These are phyloP conservation scores for Brasenia schreberi DNA, from an alignment of 164 flowering plant species.

Conservation along the genomic window DNA sequence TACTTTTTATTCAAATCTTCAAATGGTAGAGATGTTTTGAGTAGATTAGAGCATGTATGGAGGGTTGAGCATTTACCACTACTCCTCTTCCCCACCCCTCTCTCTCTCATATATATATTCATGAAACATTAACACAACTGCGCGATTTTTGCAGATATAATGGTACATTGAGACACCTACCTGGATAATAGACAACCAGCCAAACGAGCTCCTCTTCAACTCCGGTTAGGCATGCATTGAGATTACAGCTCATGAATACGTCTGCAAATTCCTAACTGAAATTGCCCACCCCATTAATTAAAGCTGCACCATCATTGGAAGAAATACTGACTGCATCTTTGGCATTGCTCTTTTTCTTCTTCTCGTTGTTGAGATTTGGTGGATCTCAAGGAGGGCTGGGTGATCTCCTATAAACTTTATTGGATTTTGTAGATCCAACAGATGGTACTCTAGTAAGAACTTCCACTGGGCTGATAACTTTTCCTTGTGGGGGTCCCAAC, in stretches of 20 bases:
- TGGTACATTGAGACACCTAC: not conserved
- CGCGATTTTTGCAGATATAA: not conserved
- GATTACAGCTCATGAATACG: not conserved
- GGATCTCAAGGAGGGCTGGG: slow-evolving; percentile 17
- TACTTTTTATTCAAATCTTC: too few species aligned
- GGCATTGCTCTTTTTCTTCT: slow-evolving; percentile 32
- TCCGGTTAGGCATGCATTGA: not conserved
- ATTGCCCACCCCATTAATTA: slow-evolving; percentile 55
- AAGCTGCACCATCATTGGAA: slow-evolving; percentile 24
- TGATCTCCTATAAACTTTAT: not conserved
- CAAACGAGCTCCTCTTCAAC: not conserved
- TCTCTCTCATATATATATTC: not conserved
- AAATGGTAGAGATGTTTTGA: too few species aligned
- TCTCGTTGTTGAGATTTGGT: slow-evolving; percentile 24
- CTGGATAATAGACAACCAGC: not conserved
- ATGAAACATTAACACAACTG: not conserved
- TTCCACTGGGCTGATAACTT: slow-evolving; percentile 7
- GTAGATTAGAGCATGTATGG: too few species aligned
- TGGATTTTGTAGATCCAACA: not conserved
- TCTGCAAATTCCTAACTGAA: slow-evolving; percentile 19
- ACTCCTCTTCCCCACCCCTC: too few species aligned
- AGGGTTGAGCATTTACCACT: too few species aligned
- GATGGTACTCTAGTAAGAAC: not conserved
- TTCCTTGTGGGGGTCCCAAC: slow-evolving; percentile 9
- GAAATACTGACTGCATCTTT: slow-evolving; percentile 18